A percentile compares a stretch with the other conserved stretches of the same genome.
Conservation (phyloP, 2,329 filamentous ascomycete species). For the Intubia oerlemansii region DNA sequence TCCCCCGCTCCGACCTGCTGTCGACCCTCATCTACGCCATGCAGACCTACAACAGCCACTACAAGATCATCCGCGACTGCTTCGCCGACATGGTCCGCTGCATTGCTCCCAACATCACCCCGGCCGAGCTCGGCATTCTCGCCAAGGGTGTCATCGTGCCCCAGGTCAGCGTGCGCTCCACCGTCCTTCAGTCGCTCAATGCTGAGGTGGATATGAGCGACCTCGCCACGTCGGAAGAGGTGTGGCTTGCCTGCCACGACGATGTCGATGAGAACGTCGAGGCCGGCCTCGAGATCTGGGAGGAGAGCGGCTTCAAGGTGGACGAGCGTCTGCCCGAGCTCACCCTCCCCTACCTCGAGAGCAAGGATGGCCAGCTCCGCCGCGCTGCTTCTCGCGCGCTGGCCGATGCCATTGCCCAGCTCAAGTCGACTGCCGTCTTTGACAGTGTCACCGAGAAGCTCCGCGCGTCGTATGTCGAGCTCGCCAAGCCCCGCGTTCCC, state of each 20-base stretch:
- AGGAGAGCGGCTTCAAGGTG: constrained; percentile 66
- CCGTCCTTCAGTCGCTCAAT: constrained; percentile 75
- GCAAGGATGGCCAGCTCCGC: constrained; percentile 60
- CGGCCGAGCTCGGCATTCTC: constrained; percentile 53
- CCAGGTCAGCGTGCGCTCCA: constrained; percentile 59
- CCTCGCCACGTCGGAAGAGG: constrained; percentile 64
- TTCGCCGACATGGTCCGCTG: constrained; percentile 70
- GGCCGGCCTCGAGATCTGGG: constrained; percentile 76
- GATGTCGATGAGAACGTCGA: constrained; percentile 73
- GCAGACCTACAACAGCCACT: constrained; percentile 79
- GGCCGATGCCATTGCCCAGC: constrained; percentile 46
- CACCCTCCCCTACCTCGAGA: constrained; percentile 61
- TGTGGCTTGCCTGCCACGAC: constrained; percentile 88
- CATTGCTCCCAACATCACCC: constrained; percentile 59
- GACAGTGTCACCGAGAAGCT: constrained; percentile 37
- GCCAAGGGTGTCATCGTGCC: constrained; percentile 60
- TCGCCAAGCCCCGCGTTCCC: constrained; percentile 64
- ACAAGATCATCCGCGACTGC: constrained; percentile 86
- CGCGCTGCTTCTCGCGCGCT: constrained; percentile 66
- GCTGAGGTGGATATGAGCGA: constrained; percentile 84
- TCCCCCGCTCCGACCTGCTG: constrained; percentile 59
- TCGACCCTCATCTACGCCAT: constrained; percentile 56
- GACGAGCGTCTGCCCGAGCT: constrained; percentile 40
- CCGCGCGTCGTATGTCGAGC: constrained; percentile 49
- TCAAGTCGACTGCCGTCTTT: constrained; percentile 30